Evolutionary conservation across 2,329 filamentous ascomycete genomes (phyloP), one percentile per base, ranked within the genome.

Genomic region (Daldinia eschscholtzii): DNA sequence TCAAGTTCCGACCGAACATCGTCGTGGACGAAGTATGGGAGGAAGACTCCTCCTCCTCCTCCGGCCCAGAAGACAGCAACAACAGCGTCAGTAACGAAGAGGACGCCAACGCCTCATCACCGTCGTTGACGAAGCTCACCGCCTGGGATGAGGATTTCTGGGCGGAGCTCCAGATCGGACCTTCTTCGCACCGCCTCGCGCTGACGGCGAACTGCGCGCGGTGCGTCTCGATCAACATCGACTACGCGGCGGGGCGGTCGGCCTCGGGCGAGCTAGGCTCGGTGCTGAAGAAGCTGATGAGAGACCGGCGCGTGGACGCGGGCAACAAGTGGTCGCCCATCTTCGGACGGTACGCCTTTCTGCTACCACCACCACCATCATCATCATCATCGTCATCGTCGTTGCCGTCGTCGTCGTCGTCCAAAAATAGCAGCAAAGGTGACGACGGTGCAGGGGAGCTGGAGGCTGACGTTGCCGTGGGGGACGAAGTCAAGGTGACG

Each of bases 91-190:
- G 44, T 12, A 23, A 2, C 23, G 71, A 41, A 15, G 55, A 26
- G 1, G 39, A 33, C 1, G 39, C 46, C 18, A 23, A 4, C 30
- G 30, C 30, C 30, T 1, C 20, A 9, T 9, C 33, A 9, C 10
- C 30, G 30, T 35, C 41, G 15, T 12, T n/a, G 12, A 20, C 20
- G 20, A 18, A 18, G 1, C 73, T 74, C 26, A 79, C 59, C 15
- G 71, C 87, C 0, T 94, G 87, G 76, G 89, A 90, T 12, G 91
- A 94, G 77, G 92, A 94, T 76, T 93, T 86, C 75, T 94, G 91
- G 92, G 86, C 82, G 2, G 88, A 90, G 74, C 78, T 93, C 37
- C 78, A 78, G 15, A 77, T 75, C 0, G 68, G 67, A 3, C 61
- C 66, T 6, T 57, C 48, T 23, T 23, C 20, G 20, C 20, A 23